Evolutionary conservation across 2,329 filamentous ascomycete genomes (phyloP), one percentile per base, ranked within the genome.

Genomic region (Cytospora mali): DNA sequence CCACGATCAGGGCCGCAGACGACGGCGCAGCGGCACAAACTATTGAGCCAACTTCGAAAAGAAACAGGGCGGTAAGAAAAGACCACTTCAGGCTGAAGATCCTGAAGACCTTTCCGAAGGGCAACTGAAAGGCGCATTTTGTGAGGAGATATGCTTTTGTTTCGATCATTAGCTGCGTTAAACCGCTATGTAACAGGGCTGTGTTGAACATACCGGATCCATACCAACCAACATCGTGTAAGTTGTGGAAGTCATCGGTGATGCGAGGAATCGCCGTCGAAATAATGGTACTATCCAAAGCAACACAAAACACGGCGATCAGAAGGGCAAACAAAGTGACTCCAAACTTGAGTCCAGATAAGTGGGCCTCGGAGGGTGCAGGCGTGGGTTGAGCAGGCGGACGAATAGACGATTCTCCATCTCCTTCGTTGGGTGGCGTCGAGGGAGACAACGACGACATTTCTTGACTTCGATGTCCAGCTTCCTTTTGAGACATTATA

Each of bases 161-260:
- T 11, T 23, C 9, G 7, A 46, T 23, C 3, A 14, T 21, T 4
- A 46, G n/a, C n/a, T n/a, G n/a, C n/a, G n/a, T n/a, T n/a, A n/a
- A n/a, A n/a, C n/a, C n/a, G n/a, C n/a, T n/a, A n/a, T n/a, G n/a
- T n/a, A n/a, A n/a, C n/a, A n/a, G n/a, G n/a, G n/a, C n/a, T 48
- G 7, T 16, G 29, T 25, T 49, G 27, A 14, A 39, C 42, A 10
- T 46, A 46, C 56, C 56, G 7, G 48, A 58, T 10, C 76, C 78
- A 62, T 81, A 81, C 79, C 80, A 81, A 23, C 76, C 77, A 9
- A 80, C 72, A 57, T 79, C 75, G 13, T 72, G 69, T 1, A 77
- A 69, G 33, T 73, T 68, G 18, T 74, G 68, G 66, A 74, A 71
- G 14, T 71, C 73, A 61, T 68, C 73, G 0, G 75, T 77, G 56